phyloP scores from a whole-genome alignment of 2,329 filamentous ascomycete species.

The Hypoxylon sp. region DNA sequence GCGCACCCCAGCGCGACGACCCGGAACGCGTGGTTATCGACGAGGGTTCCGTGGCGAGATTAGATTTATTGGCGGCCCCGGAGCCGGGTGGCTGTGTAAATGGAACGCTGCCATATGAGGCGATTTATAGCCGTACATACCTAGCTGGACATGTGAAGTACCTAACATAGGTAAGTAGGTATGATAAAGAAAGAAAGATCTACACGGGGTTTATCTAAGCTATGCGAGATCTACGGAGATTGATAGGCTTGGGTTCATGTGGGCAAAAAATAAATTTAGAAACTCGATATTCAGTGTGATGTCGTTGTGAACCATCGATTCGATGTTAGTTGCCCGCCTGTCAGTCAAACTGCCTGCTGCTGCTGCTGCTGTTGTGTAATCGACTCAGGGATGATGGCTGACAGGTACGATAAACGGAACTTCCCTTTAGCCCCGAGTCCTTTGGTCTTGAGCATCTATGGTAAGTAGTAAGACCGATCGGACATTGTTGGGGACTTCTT shows the following conservation, averaged over 20 bases:
- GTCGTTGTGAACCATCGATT: too few species aligned
- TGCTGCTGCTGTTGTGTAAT: too few species aligned
- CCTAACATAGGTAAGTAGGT: too few species aligned
- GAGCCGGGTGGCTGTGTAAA: conserved; percentile 1
- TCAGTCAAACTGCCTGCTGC: too few species aligned
- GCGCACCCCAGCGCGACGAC: conserved; percentile 15
- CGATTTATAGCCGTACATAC: neutral
- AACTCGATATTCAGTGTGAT: too few species aligned
- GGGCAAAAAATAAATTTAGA: too few species aligned
- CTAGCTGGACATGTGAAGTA: neutral
- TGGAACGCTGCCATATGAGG: conserved; percentile 5
- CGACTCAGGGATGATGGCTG: conserved; percentile 9
- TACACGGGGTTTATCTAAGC: too few species aligned
- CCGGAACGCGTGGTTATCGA: conserved; percentile 2
- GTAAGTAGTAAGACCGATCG: neutral
- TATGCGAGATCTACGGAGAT: too few species aligned
- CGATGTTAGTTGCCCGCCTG: conserved; percentile 1
- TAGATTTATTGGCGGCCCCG: neutral
- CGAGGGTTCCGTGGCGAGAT: conserved; percentile 8
- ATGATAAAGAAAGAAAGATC: too few species aligned
- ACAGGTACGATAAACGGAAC: conserved; percentile 9
- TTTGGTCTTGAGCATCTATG: neutral
- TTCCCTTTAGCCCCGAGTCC: neutral
- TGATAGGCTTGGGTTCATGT: too few species aligned
- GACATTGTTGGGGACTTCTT: neutral